Evolutionary conservation across 2,329 filamentous ascomycete genomes (phyloP), one percentile per base, ranked within the genome.

Genomic region (Diatrype stigma): DNA sequence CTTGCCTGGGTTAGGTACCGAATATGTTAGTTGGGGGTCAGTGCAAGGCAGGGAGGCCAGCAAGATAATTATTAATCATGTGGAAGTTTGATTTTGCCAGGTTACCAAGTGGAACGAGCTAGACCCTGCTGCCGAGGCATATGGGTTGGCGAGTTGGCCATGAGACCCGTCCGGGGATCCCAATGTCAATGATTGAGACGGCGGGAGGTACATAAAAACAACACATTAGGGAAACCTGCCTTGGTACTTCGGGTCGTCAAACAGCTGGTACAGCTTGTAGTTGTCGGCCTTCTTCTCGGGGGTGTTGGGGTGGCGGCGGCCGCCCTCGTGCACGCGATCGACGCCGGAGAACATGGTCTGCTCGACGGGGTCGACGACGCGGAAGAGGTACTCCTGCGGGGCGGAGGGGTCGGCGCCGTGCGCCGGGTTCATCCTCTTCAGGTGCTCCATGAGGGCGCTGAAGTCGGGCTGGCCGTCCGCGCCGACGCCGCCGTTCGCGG

Each of bases 301-400:
- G 37, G 51, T 56, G 4, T 50, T 30, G 17, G 51, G 54, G 42
- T 60, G 52, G 14, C 28, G 21, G 12, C 57, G 45, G 23, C 8
- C 21, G 22, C 48, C 38, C 48, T 58, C 56, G 45, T 58, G 54
- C 49, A 51, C 49, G 22, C 45, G 49, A 22, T 60, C 55, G 34
- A 56, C 42, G 46, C 48, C 47, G 22, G 21, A 38, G 19, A 30
- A 47, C 38, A 11, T 23, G 11, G 23, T 47, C 30, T 23, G n/a
- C 5, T 40, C 23, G 11, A 42, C 37, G 3, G 56, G 56, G 44
- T 56, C 56, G 21, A 42, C 34, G n/a, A 59, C 38, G 12, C 53
- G 52, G 44, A 54, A 28, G 7, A 51, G 35, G 42, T 53, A 52
- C 47, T 54, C 46, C 42, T 40, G 44, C 17, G 22, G 50, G 14